phyloP scores from a whole-genome alignment of 2,329 filamentous ascomycete genomes.

The Reticulascus tulasneorum region DNA sequence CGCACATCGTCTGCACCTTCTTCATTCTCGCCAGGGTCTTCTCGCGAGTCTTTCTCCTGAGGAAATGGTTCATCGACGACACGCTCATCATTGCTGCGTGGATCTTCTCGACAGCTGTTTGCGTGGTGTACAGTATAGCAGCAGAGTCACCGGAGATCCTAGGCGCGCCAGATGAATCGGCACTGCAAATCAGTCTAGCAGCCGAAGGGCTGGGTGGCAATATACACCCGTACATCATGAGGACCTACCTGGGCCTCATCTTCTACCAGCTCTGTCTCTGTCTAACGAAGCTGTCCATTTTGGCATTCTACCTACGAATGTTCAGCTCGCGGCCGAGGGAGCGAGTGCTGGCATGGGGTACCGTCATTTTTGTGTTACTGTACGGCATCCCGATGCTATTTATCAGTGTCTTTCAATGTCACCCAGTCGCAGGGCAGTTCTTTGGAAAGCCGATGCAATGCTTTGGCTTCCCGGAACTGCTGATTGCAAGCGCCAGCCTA shows the following conservation, averaged over 20 bases:
- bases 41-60: slow-evolving; percentile 23
- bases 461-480: slow-evolving; percentile 35
- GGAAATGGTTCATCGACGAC: slow-evolving; percentile 30
- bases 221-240: slow-evolving; percentile 22
- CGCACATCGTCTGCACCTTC: slow-evolving; percentile 27
- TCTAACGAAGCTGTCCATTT: slow-evolving; percentile 34
- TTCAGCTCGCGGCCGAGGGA: slow-evolving; percentile 28
- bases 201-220: slow-evolving; percentile 3
- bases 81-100: slow-evolving; percentile 26
- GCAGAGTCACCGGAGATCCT: slow-evolving; percentile 18
- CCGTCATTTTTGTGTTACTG: slow-evolving; percentile 27
- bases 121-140: slow-evolving; percentile 25
- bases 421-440: slow-evolving; percentile 31
- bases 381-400: slow-evolving; percentile 32
- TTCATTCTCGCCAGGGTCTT: slow-evolving; percentile 22
- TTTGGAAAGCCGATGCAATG: slow-evolving; percentile 30
- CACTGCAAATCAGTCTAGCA: slow-evolving; percentile 1
- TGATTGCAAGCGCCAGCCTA: slow-evolving; percentile 38
- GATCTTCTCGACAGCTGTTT: slow-evolving; percentile 26
- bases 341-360: slow-evolving; percentile 26
- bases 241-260: slow-evolving; percentile 28
- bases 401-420: slow-evolving; percentile 39
- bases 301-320: slow-evolving; percentile 34
- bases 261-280: slow-evolving; percentile 34
- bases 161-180: slow-evolving; percentile 7